Conservation (phyloP, 2,329 filamentous ascomycete species). For the Aspergillus caelatus region DNA sequence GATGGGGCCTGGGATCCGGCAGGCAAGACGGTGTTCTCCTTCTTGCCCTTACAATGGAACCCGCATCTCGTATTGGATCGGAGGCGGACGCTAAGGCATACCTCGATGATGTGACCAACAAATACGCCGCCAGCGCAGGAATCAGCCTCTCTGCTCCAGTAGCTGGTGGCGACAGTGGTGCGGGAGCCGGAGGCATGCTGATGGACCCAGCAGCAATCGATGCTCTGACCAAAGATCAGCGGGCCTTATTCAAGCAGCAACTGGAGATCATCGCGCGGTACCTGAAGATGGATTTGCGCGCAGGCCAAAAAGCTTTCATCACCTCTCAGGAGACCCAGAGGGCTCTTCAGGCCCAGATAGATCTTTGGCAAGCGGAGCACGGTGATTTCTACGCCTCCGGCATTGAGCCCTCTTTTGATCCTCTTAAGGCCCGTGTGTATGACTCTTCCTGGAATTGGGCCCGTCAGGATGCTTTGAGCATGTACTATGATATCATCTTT, state of each 20-base stretch:
- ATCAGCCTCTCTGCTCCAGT: conserved; percentile 76
- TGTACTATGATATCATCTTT: conserved; percentile 99
- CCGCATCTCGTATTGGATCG: conserved; percentile 80
- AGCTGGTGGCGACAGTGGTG: conserved; percentile 72
- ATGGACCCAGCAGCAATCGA: conserved; percentile 98
- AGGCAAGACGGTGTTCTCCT: conserved; percentile 90
- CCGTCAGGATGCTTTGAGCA: conserved; percentile 91
- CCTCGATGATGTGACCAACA: conserved; percentile 84
- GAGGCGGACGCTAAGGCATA: conserved; percentile 91
- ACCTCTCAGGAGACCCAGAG: conserved; percentile 82
- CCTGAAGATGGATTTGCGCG: conserved; percentile 92
- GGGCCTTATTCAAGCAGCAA: conserved; percentile 96
- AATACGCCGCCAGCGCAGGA: conserved; percentile 82
- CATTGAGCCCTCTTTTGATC: conserved; percentile 90
- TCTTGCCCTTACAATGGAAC: conserved; percentile 90
- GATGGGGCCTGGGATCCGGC: conserved; percentile 85
- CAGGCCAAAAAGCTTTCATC: conserved; percentile 93
- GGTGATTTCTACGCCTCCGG: conserved; percentile 94
- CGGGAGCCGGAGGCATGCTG: conserved; percentile 85
- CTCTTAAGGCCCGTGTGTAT: conserved; percentile 92
- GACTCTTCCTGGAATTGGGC: conserved; percentile 99
- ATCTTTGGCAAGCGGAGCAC: conserved; percentile 93
- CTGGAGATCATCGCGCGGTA: conserved; percentile 93
- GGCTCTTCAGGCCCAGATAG: conserved; percentile 87
- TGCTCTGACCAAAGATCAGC: conserved; percentile 94